These are phyloP conservation scores for Guillardia theta DNA, from an alignment of 78 protist genomes.

Conservation along the genomic window DNA sequence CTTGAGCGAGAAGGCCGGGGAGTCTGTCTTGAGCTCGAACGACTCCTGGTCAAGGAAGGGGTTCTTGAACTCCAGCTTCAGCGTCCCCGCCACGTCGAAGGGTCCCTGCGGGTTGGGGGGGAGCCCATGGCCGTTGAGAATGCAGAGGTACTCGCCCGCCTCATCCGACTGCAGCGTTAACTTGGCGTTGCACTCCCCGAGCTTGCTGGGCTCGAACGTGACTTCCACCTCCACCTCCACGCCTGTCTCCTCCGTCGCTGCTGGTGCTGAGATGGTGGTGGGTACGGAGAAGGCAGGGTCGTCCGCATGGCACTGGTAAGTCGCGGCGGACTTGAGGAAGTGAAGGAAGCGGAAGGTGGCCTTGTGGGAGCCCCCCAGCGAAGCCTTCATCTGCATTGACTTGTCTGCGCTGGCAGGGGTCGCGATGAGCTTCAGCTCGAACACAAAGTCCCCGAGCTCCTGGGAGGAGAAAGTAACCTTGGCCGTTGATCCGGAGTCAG, in stretches of 20 bases:
- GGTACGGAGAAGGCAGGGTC: not conserved
- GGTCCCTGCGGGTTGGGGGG: constrained; percentile 82
- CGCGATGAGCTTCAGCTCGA: constrained; percentile 45
- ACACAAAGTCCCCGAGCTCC: constrained; percentile 63
- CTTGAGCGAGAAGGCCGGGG: constrained; percentile 58
- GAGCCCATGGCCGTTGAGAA: constrained; percentile 58
- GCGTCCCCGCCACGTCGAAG: constrained; percentile 6
- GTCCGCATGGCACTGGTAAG: constrained; percentile 4
- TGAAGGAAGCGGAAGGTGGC: constrained; percentile 52
- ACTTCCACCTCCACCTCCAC: constrained; percentile 54
- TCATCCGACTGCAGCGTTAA: constrained; percentile 43
- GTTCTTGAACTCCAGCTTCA: constrained; percentile 57
- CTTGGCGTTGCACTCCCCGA: constrained; percentile 56
- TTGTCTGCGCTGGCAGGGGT: constrained; percentile 36
- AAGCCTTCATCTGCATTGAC: constrained; percentile 23
- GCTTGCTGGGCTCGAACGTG: constrained; percentile 60
- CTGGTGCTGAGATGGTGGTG: constrained; percentile 42
- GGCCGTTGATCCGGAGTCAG: not conserved
- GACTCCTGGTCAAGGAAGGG: constrained; percentile 19
- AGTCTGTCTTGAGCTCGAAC: constrained; percentile 53
- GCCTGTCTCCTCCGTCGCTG: not conserved
- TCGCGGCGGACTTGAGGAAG: not conserved
- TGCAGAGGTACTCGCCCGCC: constrained; percentile 70
- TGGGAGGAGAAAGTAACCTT: constrained; percentile 38
- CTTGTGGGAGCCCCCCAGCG: constrained; percentile 54